These are phyloP conservation scores for Xanthoconium separans DNA, from an alignment of 1,284 basidiomycete genomes.

Conservation along the genomic window DNA sequence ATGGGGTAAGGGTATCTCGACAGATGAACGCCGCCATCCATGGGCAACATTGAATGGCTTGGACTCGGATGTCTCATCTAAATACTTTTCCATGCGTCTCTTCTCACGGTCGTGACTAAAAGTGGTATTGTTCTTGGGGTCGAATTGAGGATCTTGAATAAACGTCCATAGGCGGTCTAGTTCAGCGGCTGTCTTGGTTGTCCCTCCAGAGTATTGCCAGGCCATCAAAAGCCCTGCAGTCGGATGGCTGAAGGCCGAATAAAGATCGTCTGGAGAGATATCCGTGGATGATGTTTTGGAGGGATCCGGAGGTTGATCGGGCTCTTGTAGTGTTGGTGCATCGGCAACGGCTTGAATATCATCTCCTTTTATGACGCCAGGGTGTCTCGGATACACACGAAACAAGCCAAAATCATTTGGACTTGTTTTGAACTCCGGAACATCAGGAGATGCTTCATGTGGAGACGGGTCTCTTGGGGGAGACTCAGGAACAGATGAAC, in stretches of 20 bases:
- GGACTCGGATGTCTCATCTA: background rate
- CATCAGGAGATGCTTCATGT: background rate
- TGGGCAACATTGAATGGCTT: background rate
- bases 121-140: background rate
- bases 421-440: background rate
- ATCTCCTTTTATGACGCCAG: background rate
- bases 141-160: background rate
- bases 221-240: constrained; percentile 7
- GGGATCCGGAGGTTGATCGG: background rate
- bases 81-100: background rate
- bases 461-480: background rate
- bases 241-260: constrained; percentile 3
- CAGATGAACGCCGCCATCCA: background rate
- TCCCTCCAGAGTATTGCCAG: constrained; percentile 10
- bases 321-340: background rate
- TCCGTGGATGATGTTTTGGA: background rate
- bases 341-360: background rate
- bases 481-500: background rate
- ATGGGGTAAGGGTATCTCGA: background rate
- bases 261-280: background rate
- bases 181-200: background rate
- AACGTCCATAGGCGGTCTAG: background rate
- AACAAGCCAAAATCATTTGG: background rate
- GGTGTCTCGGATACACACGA: background rate
- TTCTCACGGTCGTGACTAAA: background rate